phyloP scores from a whole-genome alignment of 306 rosid species.

The Arachis stenosperma region DNA sequence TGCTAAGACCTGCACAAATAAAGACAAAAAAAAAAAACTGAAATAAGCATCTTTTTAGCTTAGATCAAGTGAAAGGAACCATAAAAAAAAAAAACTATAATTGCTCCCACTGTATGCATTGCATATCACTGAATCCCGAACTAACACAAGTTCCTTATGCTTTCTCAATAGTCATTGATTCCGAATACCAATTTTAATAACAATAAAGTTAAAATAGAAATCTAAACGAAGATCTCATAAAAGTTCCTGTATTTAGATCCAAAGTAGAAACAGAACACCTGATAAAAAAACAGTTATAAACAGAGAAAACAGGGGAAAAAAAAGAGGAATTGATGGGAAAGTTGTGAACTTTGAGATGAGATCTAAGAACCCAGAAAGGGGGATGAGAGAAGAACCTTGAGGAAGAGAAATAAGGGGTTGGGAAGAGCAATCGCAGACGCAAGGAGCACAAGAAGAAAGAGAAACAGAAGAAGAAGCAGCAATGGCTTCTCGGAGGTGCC shows the following conservation, averaged over 20 bases:
- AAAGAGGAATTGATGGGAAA: conserved; percentile 10
- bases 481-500: conserved; percentile 74
- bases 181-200: background rate
- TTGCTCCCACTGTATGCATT: background rate
- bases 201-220: background rate
- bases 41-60: conserved; percentile 35
- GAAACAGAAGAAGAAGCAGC: conserved; percentile 59
- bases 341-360: conserved; percentile 31
- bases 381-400: conserved; percentile 43
- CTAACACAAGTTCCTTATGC: background rate
- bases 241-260: conserved; percentile 11
- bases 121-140: background rate
- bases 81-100: background rate
- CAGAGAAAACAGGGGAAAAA: conserved; percentile 1
- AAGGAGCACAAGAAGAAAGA: conserved; percentile 56
- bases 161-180: too few species aligned
- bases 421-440: conserved; percentile 83
- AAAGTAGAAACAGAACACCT: background rate
- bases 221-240: conserved; percentile 13
- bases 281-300: background rate
- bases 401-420: conserved; percentile 76
- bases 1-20: conserved; percentile 66
- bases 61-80: background rate
- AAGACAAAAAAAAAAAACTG: conserved; percentile 29
- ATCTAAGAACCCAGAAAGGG: conserved; percentile 29